Conservation (phyloP, 805 yeast species). For the Tetrapisispora taiwanensis region DNA sequence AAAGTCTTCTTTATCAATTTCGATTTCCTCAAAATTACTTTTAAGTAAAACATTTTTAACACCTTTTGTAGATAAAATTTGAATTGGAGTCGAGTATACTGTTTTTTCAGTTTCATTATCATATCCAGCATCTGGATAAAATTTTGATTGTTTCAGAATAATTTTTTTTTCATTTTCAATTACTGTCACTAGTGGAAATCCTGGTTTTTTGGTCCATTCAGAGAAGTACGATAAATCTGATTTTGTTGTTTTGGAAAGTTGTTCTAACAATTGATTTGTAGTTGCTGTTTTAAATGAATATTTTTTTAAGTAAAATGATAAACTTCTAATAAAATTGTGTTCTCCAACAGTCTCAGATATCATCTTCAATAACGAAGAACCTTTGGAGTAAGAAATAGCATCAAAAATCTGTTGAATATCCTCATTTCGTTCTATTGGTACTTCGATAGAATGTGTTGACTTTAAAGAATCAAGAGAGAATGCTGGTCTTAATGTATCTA, state of each 20-base stretch:
- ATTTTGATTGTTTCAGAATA: slow-evolving; percentile 59
- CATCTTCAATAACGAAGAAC: slow-evolving; percentile 72
- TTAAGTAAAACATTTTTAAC: slow-evolving; percentile 50
- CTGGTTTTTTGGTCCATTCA: slow-evolving; percentile 76
- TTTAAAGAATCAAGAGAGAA: slow-evolving; percentile 66
- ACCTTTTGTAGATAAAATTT: slow-evolving; percentile 49
- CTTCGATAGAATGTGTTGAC: slow-evolving; percentile 79
- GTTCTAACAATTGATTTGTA: slow-evolving; percentile 68
- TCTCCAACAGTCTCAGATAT: slow-evolving; percentile 70
- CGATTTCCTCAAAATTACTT: slow-evolving; percentile 37
- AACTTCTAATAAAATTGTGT: slow-evolving; percentile 67
- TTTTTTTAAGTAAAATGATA: slow-evolving; percentile 61
- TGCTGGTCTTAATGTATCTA: slow-evolving; percentile 69
- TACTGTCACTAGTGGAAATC: slow-evolving; percentile 65
- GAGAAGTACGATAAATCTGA: slow-evolving; percentile 60
- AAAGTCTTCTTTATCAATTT: slow-evolving; percentile 37
- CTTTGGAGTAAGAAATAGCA: slow-evolving; percentile 74
- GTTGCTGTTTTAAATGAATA: slow-evolving; percentile 70
- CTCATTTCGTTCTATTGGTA: slow-evolving; percentile 65
- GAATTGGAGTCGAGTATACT: slow-evolving; percentile 57
- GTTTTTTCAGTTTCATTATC: slow-evolving; percentile 66
- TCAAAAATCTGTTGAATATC: slow-evolving; percentile 80
- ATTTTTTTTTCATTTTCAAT: slow-evolving; percentile 44
- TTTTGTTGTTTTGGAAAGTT: slow-evolving; percentile 59
- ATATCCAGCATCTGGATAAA: slow-evolving; percentile 59